These are phyloP conservation scores for Colletotrichum tabaci DNA, from an alignment of 2,329 filamentous ascomycete genomes.

Conservation along the genomic window DNA sequence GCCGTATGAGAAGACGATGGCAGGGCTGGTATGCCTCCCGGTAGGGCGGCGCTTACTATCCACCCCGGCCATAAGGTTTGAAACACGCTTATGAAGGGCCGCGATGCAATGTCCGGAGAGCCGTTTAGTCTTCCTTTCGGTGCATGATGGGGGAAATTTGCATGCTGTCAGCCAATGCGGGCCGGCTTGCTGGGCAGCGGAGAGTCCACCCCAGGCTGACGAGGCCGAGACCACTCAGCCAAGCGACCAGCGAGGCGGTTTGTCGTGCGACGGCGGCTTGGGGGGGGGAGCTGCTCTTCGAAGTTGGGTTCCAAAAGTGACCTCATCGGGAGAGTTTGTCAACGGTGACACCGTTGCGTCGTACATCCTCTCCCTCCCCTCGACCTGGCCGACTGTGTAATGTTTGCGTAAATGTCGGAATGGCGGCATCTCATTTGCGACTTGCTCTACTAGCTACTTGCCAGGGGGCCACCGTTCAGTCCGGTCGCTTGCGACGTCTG, in stretches of 20 bases:
- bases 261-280: not conserved
- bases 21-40: not conserved
- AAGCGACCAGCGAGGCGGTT: not conserved
- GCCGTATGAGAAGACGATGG: constrained; percentile 3
- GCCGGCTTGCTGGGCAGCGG: constrained; percentile 11
- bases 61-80: constrained; percentile 22
- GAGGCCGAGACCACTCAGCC: constrained; percentile 7
- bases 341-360: not conserved
- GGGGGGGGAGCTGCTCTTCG: not conserved
- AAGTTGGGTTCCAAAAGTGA: not conserved
- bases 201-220: not conserved
- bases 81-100: constrained; percentile 39
- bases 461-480: no score
- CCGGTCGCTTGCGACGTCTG: constrained; percentile 17
- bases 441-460: not conserved
- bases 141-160: not conserved
- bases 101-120: constrained; percentile 2
- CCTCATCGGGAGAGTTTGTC: constrained; percentile 2
- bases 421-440: constrained; percentile 18
- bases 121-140: not conserved
- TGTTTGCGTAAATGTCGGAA: constrained; percentile 12
- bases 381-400: constrained; percentile 8
- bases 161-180: constrained; percentile 32
- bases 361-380: not conserved
- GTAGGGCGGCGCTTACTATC: constrained; percentile 22